phyloP scores from a whole-genome alignment of 2,329 filamentous ascomycete species.

The Fusarium haematococcum region DNA sequence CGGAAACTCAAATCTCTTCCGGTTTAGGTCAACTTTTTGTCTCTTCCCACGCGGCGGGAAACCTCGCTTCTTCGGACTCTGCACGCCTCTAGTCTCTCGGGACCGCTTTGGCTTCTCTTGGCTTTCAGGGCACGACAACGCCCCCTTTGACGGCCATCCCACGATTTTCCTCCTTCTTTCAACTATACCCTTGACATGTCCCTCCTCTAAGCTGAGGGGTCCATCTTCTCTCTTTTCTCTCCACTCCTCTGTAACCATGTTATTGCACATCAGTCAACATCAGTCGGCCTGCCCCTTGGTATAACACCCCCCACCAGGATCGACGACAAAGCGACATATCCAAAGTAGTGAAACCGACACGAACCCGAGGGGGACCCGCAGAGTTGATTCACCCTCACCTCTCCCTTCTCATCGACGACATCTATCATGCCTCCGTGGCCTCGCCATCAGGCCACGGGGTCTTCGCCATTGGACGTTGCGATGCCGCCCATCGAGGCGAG shows the following conservation, averaged over 20 bases:
- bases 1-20: constrained; percentile 38
- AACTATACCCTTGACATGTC: constrained; percentile 16
- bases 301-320: constrained; percentile 15
- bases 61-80: not conserved
- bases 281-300: constrained; percentile 3
- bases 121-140: not conserved
- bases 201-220: constrained; percentile 2
- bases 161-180: not conserved
- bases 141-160: not conserved
- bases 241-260: not conserved
- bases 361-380: constrained; percentile 1
- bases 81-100: not conserved
- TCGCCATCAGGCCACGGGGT: constrained; percentile 11
- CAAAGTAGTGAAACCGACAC: constrained; percentile 13
- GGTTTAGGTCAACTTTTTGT: not conserved
- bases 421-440: constrained; percentile 36
- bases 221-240: not conserved
- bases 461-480: constrained; percentile 24
- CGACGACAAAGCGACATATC: not conserved
- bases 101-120: constrained; percentile 18
- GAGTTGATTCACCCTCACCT: not conserved
- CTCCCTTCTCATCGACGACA: constrained; percentile 12
- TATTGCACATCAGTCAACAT: constrained; percentile 18
- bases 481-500: constrained; percentile 26
- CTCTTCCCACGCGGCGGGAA: constrained; percentile 7